Evolutionary conservation across 345 rosid species (phyloP).

Genomic region (Pseudoturritis turrita): DNA sequence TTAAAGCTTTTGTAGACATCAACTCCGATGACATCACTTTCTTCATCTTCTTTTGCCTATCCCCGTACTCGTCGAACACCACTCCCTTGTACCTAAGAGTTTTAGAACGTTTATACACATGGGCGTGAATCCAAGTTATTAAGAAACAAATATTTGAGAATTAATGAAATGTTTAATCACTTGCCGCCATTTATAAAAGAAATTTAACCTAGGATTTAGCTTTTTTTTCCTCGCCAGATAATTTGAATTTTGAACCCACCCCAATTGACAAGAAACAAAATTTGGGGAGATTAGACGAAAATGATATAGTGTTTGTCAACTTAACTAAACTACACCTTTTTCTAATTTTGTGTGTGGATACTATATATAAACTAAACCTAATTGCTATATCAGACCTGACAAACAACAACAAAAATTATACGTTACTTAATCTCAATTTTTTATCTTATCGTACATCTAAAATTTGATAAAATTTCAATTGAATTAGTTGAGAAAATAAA

Average conservation of each 20-base stretch:
- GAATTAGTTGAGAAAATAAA: too few species aligned
- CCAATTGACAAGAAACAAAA: not conserved
- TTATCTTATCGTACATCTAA: too few species aligned
- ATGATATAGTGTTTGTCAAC: not conserved
- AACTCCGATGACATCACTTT: slow-evolving; percentile 23
- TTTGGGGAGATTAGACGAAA: not conserved
- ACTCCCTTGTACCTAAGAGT: not conserved
- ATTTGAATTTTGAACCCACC: not conserved
- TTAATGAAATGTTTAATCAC: not conserved
- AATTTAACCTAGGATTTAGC: too few species aligned
- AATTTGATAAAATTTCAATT: too few species aligned
- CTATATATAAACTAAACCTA: too few species aligned
- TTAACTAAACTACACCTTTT: not conserved
- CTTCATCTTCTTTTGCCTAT: slow-evolving; percentile 35
- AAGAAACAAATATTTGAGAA: too few species aligned
- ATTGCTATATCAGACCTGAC: too few species aligned
- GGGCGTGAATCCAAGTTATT: not conserved
- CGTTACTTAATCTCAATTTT: too few species aligned
- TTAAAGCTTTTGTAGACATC: not conserved
- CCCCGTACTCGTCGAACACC: slow-evolving; percentile 1
- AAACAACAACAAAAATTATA: too few species aligned
- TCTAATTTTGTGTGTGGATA: too few species aligned
- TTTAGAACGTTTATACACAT: not conserved
- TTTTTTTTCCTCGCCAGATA: too few species aligned
- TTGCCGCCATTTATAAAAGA: not conserved